phyloP scores from a whole-genome alignment of 2,329 filamentous ascomycete species.

The Verticillium dahliae region DNA sequence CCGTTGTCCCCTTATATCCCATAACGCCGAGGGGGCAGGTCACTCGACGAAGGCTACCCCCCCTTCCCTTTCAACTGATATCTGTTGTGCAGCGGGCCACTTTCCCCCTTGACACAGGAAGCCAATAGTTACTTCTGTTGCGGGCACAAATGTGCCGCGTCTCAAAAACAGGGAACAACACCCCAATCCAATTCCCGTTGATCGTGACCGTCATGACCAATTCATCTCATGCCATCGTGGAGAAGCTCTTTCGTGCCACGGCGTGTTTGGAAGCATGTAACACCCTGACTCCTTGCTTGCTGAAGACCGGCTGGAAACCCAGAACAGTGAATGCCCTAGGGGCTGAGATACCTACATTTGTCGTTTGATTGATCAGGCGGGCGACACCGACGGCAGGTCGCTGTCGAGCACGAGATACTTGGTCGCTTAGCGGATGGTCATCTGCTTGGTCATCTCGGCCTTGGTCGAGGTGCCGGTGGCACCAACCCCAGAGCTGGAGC shows the following conservation, averaged over 20 bases:
- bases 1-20: background rate
- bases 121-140: background rate
- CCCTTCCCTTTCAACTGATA: background rate
- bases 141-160: background rate
- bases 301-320: slow-evolving; percentile 28
- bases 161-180: background rate
- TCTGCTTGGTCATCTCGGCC: slow-evolving; percentile 85
- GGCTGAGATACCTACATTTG: slow-evolving; percentile 42
- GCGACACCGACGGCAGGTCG: background rate
- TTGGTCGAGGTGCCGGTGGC: slow-evolving; percentile 66
- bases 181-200: background rate
- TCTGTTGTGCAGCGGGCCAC: background rate
- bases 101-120: background rate
- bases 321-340: slow-evolving; percentile 31
- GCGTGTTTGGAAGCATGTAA: slow-evolving; percentile 26
- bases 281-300: slow-evolving; percentile 49
- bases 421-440: slow-evolving; percentile 72
- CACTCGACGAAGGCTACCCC: background rate
- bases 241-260: slow-evolving; percentile 45
- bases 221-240: slow-evolving; percentile 21
- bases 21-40: background rate
- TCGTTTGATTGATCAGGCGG: slow-evolving; percentile 4
- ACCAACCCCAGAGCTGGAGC: slow-evolving; percentile 60
- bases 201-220: slow-evolving; percentile 8
- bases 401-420: slow-evolving; percentile 7